These are phyloP conservation scores for Nemania diffusa DNA, from an alignment of 2,329 filamentous ascomycete genomes.

Conservation along the genomic window DNA sequence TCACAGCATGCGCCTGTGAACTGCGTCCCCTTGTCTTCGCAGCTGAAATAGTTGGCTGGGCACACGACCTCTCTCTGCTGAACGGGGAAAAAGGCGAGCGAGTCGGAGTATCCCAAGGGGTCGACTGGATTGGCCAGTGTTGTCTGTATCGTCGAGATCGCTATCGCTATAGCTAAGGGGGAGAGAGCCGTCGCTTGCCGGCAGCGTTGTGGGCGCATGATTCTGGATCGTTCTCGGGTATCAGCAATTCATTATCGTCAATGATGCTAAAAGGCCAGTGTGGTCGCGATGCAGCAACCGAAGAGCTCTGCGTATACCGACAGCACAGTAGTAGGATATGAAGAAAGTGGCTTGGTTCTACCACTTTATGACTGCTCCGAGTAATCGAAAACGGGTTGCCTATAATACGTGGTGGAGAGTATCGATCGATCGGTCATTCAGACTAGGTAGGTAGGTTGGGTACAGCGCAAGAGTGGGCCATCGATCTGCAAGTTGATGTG, in stretches of 20 bases:
- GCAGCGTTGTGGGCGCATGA: constrained; percentile 41
- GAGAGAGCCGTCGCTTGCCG: constrained; percentile 32
- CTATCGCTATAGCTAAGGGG: constrained; percentile 36
- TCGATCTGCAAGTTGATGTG: neutral
- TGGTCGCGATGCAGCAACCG: neutral
- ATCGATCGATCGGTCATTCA: neutral
- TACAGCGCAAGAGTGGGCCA: neutral
- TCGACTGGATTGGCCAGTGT: constrained; percentile 40
- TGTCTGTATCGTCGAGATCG: constrained; percentile 30
- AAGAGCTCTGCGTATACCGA: neutral
- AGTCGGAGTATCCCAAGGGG: constrained; percentile 41
- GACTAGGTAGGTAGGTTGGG: neutral
- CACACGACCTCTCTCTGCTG: constrained; percentile 52
- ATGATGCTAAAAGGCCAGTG: neutral
- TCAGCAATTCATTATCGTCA: constrained; percentile 24
- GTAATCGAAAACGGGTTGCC: neutral
- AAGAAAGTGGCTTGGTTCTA: neutral
- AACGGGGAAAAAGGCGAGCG: constrained; percentile 42
- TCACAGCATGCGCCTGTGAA: constrained; percentile 64
- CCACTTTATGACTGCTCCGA: neutral
- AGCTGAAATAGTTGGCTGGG: constrained; percentile 62
- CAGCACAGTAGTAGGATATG: neutral
- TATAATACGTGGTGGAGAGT: neutral
- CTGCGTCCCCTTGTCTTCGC: constrained; percentile 57
- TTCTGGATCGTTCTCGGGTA: constrained; percentile 19